Percentiles rank a stretch among this genome's conserved stretches.
Conservation (phyloP, 1,284 basidiomycete genomes). For the Athelia sp. region DNA sequence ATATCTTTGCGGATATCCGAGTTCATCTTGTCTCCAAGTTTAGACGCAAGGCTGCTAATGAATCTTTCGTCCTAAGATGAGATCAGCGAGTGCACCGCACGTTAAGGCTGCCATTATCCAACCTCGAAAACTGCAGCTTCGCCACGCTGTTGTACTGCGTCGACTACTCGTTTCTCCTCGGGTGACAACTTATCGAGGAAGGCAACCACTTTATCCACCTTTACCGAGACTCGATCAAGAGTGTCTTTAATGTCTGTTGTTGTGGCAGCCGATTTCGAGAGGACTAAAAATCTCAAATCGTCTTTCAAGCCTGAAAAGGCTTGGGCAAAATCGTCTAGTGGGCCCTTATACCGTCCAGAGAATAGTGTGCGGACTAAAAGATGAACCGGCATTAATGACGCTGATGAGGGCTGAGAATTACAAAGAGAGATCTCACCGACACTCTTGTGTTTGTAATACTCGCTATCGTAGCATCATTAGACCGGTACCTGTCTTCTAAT, state of each 20-base stretch:
- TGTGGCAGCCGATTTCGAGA: slow-evolving; percentile 14
- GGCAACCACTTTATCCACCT: slow-evolving; percentile 12
- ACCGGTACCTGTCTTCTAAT: neutral
- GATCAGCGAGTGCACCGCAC: neutral
- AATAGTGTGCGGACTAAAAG: slow-evolving; percentile 13
- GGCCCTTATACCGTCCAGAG: slow-evolving; percentile 18
- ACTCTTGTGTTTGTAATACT: slow-evolving; percentile 1
- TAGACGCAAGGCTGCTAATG: slow-evolving; percentile 13
- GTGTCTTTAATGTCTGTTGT: slow-evolving; percentile 10
- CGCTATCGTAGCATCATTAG: neutral
- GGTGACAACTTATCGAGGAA: slow-evolving; percentile 9
- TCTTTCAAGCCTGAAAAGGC: slow-evolving; percentile 15
- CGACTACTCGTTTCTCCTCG: slow-evolving; percentile 13
- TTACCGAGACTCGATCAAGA: slow-evolving; percentile 7
- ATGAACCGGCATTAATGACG: neutral
- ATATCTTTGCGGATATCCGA: slow-evolving; percentile 7
- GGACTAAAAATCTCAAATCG: slow-evolving; percentile 14
- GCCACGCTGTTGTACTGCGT: slow-evolving; percentile 13
- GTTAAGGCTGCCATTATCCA: neutral
- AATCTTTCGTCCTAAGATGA: slow-evolving; percentile 12
- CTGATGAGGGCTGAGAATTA: neutral
- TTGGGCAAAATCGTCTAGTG: slow-evolving; percentile 13
- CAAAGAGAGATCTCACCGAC: neutral
- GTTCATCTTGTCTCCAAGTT: slow-evolving; percentile 10
- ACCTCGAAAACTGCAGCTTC: slow-evolving; percentile 17